Conservation (phyloP, 805 yeast genomes). For the Nematodospora valgi region DNA sequence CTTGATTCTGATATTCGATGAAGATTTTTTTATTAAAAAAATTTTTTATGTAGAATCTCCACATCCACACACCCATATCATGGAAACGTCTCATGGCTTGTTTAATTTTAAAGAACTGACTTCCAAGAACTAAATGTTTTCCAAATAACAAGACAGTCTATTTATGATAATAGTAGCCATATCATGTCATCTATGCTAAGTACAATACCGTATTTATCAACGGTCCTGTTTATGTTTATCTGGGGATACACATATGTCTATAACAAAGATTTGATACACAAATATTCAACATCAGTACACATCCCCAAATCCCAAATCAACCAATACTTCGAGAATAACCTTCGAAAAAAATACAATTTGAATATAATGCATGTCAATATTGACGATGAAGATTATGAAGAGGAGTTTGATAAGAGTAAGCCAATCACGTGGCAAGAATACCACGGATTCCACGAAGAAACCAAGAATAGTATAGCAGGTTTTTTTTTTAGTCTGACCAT, state of each 20-base stretch:
- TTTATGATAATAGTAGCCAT: no score
- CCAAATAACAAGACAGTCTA: no score
- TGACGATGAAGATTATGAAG: constrained; percentile 7
- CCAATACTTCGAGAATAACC: constrained; percentile 13
- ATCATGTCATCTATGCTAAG: constrained; percentile 6
- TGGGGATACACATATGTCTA: constrained; percentile 11
- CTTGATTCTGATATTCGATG: no score
- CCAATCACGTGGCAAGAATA: not conserved
- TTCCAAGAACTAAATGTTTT: no score
- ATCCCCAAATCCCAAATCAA: constrained; percentile 23
- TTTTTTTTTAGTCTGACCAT: constrained; percentile 26
- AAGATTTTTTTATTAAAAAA: no score
- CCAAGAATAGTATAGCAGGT: constrained; percentile 18
- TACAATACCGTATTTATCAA: constrained; percentile 4
- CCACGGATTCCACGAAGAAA: constrained; percentile 1
- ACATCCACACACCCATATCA: no score
- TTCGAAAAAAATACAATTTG: constrained; percentile 14
- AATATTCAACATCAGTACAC: constrained; percentile 11
- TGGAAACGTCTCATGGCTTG: no score
- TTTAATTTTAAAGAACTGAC: no score
- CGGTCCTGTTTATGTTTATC: constrained; percentile 5
- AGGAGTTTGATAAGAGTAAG: constrained; percentile 1
- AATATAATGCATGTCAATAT: constrained; percentile 8
- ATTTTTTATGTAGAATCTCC: not conserved
- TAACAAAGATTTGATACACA: constrained; percentile 14